Conservation (phyloP, 2,329 filamentous ascomycete species). For the Diaporthe vexans region DNA sequence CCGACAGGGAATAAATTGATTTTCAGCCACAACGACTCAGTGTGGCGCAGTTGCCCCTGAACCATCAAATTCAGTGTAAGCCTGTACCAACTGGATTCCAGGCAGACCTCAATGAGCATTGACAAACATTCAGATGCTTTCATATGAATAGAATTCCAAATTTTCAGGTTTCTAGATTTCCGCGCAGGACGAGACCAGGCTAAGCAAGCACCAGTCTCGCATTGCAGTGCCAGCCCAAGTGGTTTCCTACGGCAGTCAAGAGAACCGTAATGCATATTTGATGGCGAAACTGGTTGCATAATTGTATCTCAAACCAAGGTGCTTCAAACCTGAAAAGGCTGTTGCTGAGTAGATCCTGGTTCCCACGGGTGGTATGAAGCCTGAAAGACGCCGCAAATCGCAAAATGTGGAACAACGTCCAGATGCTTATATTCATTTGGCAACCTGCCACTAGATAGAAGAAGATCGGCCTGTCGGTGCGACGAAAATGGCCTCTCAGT, state of each 20-base stretch:
- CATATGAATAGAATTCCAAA: no score
- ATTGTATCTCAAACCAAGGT: background rate
- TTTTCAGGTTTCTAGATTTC: background rate
- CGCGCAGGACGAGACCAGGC: background rate
- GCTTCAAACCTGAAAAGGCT: background rate
- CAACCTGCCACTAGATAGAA: background rate
- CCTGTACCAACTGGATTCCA: background rate
- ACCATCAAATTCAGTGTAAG: background rate
- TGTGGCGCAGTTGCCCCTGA: slow-evolving; percentile 36
- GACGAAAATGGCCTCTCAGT: background rate
- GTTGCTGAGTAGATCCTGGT: background rate
- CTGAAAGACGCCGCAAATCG: no score
- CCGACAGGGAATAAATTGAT: slow-evolving; percentile 32
- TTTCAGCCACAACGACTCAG: slow-evolving; percentile 23
- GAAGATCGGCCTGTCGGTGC: background rate
- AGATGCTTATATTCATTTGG: background rate
- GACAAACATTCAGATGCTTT: background rate
- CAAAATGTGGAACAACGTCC: background rate
- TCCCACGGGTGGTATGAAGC: background rate
- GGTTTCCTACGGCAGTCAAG: background rate
- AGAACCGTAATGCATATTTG: no score
- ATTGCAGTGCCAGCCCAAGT: background rate
- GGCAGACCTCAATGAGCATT: background rate
- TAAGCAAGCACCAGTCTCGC: no score
- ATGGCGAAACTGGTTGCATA: background rate